Evolutionary conservation across 805 yeast genomes (phyloP).

Genomic region (Blastobotrys parvus): DNA sequence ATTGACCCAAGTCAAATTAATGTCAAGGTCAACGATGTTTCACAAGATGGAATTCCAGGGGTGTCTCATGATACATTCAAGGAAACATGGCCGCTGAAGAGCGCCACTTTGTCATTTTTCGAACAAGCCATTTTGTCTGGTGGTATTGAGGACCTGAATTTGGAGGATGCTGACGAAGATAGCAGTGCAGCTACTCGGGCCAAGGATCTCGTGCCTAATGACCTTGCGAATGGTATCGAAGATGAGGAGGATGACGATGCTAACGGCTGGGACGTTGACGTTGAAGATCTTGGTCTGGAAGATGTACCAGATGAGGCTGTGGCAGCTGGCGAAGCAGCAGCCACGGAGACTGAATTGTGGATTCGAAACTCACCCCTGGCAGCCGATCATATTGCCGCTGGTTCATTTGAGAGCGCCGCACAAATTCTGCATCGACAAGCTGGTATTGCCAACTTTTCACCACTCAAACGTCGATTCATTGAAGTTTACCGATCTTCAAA

Average conservation of each 20-base stretch:
- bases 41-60: conserved; percentile 37
- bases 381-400: conserved; percentile 91
- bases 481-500: conserved; percentile 79
- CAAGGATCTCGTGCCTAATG: neutral
- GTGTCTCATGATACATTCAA: conserved; percentile 36
- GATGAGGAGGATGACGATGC: conserved; percentile 45
- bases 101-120: conserved; percentile 66
- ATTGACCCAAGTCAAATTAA: conserved; percentile 54
- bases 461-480: conserved; percentile 72
- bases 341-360: conserved; percentile 69
- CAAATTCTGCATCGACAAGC: conserved; percentile 83
- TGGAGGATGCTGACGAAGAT: conserved; percentile 35
- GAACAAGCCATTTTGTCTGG: conserved; percentile 71
- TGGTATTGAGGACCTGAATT: conserved; percentile 54
- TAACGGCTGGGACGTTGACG: conserved; percentile 50
- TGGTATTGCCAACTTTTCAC: conserved; percentile 81
- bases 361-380: conserved; percentile 81
- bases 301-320: conserved; percentile 23
- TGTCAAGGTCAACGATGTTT: conserved; percentile 38
- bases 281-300: conserved; percentile 53
- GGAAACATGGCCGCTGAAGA: conserved; percentile 74
- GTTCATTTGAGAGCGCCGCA: conserved; percentile 93
- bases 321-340: conserved; percentile 20
- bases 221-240: conserved; percentile 10
- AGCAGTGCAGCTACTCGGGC: conserved; percentile 12